phyloP scores from a whole-genome alignment of 1,139 yeast species.

The Debaryomyces nepalensis region DNA sequence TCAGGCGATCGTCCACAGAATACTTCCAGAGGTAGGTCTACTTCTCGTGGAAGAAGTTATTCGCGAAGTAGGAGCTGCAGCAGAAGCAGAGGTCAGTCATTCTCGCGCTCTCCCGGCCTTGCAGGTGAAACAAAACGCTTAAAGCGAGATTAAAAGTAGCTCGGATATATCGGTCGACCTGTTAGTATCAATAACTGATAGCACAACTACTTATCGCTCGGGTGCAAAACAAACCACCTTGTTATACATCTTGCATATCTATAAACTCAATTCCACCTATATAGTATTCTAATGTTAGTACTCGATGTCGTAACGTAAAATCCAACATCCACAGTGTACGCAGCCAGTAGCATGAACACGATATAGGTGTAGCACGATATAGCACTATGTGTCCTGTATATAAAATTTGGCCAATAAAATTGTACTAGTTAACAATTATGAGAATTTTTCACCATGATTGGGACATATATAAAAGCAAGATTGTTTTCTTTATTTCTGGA shows the following conservation, averaged over 20 bases:
- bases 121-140: background rate
- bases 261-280: too few species aligned
- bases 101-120: background rate
- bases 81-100: constrained; percentile 7
- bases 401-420: constrained; percentile 13
- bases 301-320: too few species aligned
- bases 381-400: constrained; percentile 12
- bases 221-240: too few species aligned
- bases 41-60: background rate
- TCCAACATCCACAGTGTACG: background rate
- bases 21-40: constrained; percentile 1
- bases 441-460: constrained; percentile 11
- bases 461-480: constrained; percentile 8
- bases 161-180: constrained; percentile 2
- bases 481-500: constrained; percentile 4
- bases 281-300: too few species aligned
- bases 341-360: background rate
- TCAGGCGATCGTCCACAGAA: background rate
- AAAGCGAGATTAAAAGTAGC: constrained; percentile 5
- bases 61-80: constrained; percentile 2
- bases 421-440: constrained; percentile 16
- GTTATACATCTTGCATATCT: too few species aligned
- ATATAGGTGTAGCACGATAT: background rate
- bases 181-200: background rate
- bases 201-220: too few species aligned